Evolutionary conservation across 2,329 filamentous ascomycete genomes (phyloP).

Genomic region (Sporothrix humicola): DNA sequence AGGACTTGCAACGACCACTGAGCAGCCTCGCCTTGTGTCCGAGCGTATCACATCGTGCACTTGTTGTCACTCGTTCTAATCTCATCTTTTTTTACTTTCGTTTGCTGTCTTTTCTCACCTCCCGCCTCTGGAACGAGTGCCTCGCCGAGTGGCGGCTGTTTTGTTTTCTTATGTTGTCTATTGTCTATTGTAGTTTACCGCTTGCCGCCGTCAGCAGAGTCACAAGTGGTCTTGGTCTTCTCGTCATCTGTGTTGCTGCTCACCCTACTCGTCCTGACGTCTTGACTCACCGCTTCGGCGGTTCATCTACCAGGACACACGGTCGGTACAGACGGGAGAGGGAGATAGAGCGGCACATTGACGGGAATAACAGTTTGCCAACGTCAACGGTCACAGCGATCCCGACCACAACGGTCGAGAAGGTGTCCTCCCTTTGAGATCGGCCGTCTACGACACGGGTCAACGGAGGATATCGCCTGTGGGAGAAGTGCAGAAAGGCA

Average conservation of each 20-base stretch:
- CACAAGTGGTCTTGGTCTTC: too few relatives aligned
- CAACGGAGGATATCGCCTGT: not conserved
- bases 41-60: not conserved
- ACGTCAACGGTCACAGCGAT: too few relatives aligned
- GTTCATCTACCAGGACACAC: constrained; percentile 1
- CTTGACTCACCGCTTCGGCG: not conserved
- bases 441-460: constrained; percentile 14
- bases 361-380: too few relatives aligned
- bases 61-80: not conserved
- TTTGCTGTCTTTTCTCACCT: not conserved
- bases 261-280: not conserved
- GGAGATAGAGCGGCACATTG: too few relatives aligned
- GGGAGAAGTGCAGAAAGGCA: not conserved
- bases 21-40: not conserved
- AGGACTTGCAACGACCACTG: too few relatives aligned
- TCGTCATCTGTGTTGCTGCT: too few relatives aligned
- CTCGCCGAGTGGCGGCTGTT: constrained; percentile 7
- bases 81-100: not conserved
- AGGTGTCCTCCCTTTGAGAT: too few relatives aligned
- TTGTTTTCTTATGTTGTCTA: not conserved
- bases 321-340: not conserved
- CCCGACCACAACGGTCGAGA: not conserved
- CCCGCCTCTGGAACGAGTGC: constrained; percentile 1
- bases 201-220: too few relatives aligned
- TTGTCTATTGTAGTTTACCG: not conserved